Conservation (phyloP, 2,329 filamentous ascomycete species). For the Pseudocercospora ulei region DNA sequence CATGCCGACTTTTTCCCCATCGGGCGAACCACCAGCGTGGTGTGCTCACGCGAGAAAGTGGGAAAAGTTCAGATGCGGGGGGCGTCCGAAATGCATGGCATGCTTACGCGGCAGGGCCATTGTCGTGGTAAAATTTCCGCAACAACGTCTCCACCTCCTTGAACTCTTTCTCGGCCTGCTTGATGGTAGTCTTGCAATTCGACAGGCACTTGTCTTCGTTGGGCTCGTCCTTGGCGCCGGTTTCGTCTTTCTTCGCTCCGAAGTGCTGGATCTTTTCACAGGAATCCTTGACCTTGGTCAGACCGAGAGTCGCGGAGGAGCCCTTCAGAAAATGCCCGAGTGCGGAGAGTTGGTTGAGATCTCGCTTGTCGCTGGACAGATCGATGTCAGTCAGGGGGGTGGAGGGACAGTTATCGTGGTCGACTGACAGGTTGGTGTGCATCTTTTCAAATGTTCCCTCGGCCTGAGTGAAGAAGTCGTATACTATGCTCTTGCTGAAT, state of each 20-base stretch:
- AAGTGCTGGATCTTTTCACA: slow-evolving; percentile 97
- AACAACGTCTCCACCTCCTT: slow-evolving; percentile 61
- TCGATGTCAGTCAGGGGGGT: slow-evolving; percentile 3
- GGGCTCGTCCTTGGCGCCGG: slow-evolving; percentile 56
- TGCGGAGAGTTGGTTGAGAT: slow-evolving; percentile 66
- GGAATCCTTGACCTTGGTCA: slow-evolving; percentile 79
- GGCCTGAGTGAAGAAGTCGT: slow-evolving; percentile 87
- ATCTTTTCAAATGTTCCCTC: slow-evolving; percentile 77
- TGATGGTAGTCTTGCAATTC: slow-evolving; percentile 60
- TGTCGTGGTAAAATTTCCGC: slow-evolving; percentile 53
- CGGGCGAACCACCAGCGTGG: no score
- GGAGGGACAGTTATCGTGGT: not conserved
- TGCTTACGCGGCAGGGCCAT: slow-evolving; percentile 13
- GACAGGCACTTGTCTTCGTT: slow-evolving; percentile 60
- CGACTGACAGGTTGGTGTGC: slow-evolving; percentile 68
- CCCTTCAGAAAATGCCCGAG: slow-evolving; percentile 96
- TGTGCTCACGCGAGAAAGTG: no score
- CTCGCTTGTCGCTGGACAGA: slow-evolving; percentile 50
- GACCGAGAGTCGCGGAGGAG: slow-evolving; percentile 84
- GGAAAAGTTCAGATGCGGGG: no score
- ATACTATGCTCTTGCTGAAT: slow-evolving; percentile 81
- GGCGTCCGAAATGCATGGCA: no score
- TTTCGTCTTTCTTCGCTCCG: slow-evolving; percentile 70
- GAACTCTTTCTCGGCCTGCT: slow-evolving; percentile 66
- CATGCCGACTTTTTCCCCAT: no score